phyloP scores from a whole-genome alignment of 1,284 basidiomycete genomes.

The Grifola frondosa region DNA sequence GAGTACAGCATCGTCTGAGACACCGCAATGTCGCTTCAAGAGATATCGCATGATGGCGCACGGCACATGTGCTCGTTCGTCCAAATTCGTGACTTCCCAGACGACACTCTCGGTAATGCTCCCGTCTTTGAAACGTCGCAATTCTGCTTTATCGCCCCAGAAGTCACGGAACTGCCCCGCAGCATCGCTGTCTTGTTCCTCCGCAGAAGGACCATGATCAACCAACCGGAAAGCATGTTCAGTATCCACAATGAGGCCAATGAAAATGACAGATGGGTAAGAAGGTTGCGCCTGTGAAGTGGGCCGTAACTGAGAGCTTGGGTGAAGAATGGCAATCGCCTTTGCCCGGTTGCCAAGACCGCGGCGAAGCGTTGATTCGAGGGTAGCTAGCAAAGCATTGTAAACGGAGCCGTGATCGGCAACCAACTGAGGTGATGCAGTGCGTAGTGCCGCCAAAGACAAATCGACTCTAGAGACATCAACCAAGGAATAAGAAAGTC shows the following conservation, averaged over 20 bases:
- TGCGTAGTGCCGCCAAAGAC: slow-evolving; percentile 46
- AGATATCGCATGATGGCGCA: slow-evolving; percentile 74
- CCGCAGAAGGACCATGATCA: slow-evolving; percentile 83
- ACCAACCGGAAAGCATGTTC: slow-evolving; percentile 79
- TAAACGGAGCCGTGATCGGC: slow-evolving; percentile 63
- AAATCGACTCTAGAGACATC: slow-evolving; percentile 56
- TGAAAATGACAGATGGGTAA: slow-evolving; percentile 46
- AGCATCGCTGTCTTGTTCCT: slow-evolving; percentile 52
- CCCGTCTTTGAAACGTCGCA: slow-evolving; percentile 97
- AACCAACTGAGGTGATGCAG: slow-evolving; percentile 43
- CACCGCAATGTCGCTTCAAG: slow-evolving; percentile 72
- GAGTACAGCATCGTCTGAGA: slow-evolving; percentile 51
- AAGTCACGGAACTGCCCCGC: slow-evolving; percentile 74
- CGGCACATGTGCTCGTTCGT: slow-evolving; percentile 82
- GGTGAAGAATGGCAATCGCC: slow-evolving; percentile 57
- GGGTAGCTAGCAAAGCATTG: slow-evolving; percentile 52
- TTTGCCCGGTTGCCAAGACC: slow-evolving; percentile 73
- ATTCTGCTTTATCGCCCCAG: slow-evolving; percentile 92
- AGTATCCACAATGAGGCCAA: slow-evolving; percentile 77
- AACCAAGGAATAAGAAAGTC: slow-evolving; percentile 9
- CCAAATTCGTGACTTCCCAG: slow-evolving; percentile 77
- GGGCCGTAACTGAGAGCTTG: slow-evolving; percentile 45
- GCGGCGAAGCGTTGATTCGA: slow-evolving; percentile 57
- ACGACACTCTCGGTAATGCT: slow-evolving; percentile 92
- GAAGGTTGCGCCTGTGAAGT: slow-evolving; percentile 53